A percentile compares a stretch with the other conserved stretches of the same genome.
Conservation (phyloP, 257 asterid species). For the Lycium ferocissimum region DNA sequence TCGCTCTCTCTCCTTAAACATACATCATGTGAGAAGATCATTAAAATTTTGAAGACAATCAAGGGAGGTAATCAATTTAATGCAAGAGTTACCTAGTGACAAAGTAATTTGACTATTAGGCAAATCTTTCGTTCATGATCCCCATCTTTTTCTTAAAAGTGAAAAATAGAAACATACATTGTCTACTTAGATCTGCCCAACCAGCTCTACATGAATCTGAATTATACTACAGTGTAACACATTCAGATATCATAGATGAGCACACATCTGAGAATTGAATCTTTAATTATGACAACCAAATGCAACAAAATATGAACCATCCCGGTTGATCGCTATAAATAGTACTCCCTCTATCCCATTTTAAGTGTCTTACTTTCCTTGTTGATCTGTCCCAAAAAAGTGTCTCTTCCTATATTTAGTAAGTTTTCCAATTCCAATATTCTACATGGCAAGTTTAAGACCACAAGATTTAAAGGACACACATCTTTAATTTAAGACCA, state of each 20-base stretch:
- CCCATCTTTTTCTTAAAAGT: not conserved
- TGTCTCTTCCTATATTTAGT: too few relatives aligned
- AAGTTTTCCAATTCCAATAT: too few relatives aligned
- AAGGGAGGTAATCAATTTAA: not conserved
- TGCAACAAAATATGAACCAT: conserved; percentile 5
- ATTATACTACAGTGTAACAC: not conserved
- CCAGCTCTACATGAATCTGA: not conserved
- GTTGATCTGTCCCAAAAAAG: too few relatives aligned
- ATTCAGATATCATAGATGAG: not conserved
- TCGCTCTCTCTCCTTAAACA: conserved; percentile 69
- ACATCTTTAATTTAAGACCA: too few relatives aligned
- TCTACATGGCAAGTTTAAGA: too few relatives aligned
- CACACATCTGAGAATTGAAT: not conserved
- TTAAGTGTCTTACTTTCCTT: too few relatives aligned
- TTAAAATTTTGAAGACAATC: not conserved
- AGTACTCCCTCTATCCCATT: not conserved
- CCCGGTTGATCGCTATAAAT: not conserved
- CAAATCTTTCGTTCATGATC: not conserved
- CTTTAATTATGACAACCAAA: not conserved
- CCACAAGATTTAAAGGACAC: too few relatives aligned
- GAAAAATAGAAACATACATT: not conserved
- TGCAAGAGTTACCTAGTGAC: not conserved
- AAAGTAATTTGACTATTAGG: not conserved
- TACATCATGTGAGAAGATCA: not conserved
- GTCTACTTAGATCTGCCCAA: not conserved